Conservation (phyloP, 768 basidiomycete genomes). For the Mycena olivaceomarginata region DNA sequence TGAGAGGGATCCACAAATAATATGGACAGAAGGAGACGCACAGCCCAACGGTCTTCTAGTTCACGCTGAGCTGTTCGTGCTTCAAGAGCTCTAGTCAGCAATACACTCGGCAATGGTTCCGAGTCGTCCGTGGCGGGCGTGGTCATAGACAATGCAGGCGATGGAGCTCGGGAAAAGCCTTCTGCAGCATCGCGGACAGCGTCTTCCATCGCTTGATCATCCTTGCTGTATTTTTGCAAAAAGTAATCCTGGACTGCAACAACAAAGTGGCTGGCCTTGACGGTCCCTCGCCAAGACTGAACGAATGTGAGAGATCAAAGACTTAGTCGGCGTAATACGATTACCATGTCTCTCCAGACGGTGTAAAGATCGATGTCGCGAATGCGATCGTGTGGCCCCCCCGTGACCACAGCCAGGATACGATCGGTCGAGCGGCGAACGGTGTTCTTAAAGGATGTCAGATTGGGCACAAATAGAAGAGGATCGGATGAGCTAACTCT, state of each 20-base stretch:
- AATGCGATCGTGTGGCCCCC: slow-evolving; percentile 68
- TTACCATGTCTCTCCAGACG: slow-evolving; percentile 66
- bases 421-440: slow-evolving; percentile 47
- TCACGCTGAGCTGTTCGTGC: not conserved
- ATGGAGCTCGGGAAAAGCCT: slow-evolving; percentile 31
- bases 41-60: slow-evolving; percentile 60
- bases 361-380: slow-evolving; percentile 65
- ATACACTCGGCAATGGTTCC: not conserved
- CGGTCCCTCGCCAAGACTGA: slow-evolving; percentile 71
- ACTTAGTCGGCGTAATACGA: not conserved
- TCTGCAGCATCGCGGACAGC: not conserved
- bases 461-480: not conserved
- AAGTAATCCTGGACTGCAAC: slow-evolving; percentile 64
- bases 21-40: slow-evolving; percentile 29
- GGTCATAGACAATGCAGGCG: slow-evolving; percentile 23
- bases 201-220: slow-evolving; percentile 8
- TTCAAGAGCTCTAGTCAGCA: slow-evolving; percentile 1
- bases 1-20: not conserved
- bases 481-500: slow-evolving; percentile 41
- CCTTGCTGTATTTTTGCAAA: slow-evolving; percentile 46
- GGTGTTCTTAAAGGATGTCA: not conserved
- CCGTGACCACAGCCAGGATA: slow-evolving; percentile 60
- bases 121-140: slow-evolving; percentile 6
- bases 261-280: slow-evolving; percentile 71
- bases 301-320: not conserved